Evolutionary conservation across 768 basidiomycete species (phyloP).

Genomic region (Leccinum barrowsii): DNA sequence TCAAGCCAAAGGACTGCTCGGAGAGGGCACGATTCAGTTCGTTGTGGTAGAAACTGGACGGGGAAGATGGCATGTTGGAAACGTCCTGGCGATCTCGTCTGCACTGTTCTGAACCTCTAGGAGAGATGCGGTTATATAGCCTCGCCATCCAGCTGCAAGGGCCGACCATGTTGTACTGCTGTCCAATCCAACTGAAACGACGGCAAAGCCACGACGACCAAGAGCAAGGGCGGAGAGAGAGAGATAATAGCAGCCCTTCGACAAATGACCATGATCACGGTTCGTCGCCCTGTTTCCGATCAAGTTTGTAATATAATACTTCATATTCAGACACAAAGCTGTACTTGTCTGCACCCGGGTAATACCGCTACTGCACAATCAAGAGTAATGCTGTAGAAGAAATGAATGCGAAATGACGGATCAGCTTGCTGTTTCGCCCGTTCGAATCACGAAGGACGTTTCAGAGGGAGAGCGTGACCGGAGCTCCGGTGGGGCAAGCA

Average conservation of each 20-base stretch:
- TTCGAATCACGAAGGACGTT: slow-evolving; percentile 14
- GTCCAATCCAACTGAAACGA: background rate
- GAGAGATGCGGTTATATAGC: slow-evolving; percentile 27
- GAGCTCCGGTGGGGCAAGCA: background rate
- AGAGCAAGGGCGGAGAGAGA: slow-evolving; percentile 9
- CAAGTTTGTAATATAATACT: slow-evolving; percentile 10
- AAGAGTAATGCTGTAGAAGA: slow-evolving; percentile 2
- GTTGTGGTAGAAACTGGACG: slow-evolving; percentile 31
- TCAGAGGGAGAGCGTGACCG: background rate
- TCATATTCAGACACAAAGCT: background rate
- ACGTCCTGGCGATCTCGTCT: slow-evolving; percentile 5
- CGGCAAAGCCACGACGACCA: slow-evolving; percentile 10
- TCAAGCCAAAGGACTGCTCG: slow-evolving; percentile 59
- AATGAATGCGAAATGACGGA: slow-evolving; percentile 8
- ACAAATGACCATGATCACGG: slow-evolving; percentile 15
- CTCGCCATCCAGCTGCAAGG: slow-evolving; percentile 23
- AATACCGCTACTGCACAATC: slow-evolving; percentile 9
- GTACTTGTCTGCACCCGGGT: slow-evolving; percentile 7
- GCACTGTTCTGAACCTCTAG: slow-evolving; percentile 16
- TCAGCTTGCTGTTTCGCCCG: slow-evolving; percentile 8
- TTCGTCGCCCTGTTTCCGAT: slow-evolving; percentile 29
- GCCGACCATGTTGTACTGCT: slow-evolving; percentile 21
- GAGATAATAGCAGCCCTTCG: slow-evolving; percentile 19
- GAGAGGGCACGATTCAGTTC: slow-evolving; percentile 54
- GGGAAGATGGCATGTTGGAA: slow-evolving; percentile 17